phyloP scores from a whole-genome alignment of 345 rosid species.

The Populus pruinosa region DNA sequence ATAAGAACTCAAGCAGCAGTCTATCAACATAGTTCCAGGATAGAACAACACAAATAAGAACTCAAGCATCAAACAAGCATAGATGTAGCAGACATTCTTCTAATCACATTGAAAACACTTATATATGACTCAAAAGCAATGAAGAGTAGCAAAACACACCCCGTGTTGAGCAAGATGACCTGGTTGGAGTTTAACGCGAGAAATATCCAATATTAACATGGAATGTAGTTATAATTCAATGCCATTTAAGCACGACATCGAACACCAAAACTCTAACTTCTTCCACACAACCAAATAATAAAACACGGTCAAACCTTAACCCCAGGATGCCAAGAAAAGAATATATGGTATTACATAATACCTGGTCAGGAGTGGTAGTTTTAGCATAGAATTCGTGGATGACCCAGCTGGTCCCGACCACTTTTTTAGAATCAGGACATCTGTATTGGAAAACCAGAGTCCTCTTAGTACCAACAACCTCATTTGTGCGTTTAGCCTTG shows the following conservation, averaged over 20 bases:
- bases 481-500: constrained; percentile 8
- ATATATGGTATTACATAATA: background rate
- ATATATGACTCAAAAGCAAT: background rate
- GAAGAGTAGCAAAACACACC: background rate
- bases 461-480: constrained; percentile 41
- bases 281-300: background rate
- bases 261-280: background rate
- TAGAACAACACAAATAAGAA: background rate
- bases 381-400: constrained; percentile 20
- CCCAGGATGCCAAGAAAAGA: background rate
- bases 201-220: background rate
- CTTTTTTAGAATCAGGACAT: background rate
- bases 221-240: background rate
- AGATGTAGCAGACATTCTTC: background rate
- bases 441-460: constrained; percentile 31
- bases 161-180: background rate
- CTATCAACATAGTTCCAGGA: background rate
- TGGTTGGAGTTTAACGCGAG: background rate
- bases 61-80: background rate
- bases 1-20: background rate
- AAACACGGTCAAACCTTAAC: background rate
- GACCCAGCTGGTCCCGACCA: constrained; percentile 20
- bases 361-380: background rate
- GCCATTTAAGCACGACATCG: background rate
- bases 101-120: background rate